phyloP scores from a whole-genome alignment of 176 grass and related monocot genomes.

The Oryza brachyantha region DNA sequence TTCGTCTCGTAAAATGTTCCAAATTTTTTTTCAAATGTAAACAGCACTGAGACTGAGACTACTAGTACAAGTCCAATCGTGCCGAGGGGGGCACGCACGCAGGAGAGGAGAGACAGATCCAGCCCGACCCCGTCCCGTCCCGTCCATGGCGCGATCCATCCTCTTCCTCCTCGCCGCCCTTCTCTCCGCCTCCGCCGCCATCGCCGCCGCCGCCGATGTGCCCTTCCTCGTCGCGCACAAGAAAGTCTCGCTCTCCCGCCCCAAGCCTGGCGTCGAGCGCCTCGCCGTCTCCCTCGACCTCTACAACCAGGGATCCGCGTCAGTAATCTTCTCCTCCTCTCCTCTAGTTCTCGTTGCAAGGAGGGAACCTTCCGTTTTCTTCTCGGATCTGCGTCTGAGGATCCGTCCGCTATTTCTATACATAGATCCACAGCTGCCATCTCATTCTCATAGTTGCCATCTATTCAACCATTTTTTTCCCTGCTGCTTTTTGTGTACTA shows the following conservation, averaged over 20 bases:
- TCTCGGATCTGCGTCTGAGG: not conserved
- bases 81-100: no score
- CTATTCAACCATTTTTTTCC: not conserved
- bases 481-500: not conserved
- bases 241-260: slow-evolving; percentile 76
- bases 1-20: no score
- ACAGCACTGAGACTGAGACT: no score
- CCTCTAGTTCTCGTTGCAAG: not conserved
- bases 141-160: slow-evolving; percentile 55
- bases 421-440: not conserved
- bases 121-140: no score
- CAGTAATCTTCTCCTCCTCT: slow-evolving; percentile 4
- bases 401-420: not conserved
- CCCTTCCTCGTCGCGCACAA: slow-evolving; percentile 93
- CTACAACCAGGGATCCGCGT: slow-evolving; percentile 98
- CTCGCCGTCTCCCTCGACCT: slow-evolving; percentile 85
- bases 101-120: not conserved
- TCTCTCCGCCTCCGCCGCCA: not conserved
- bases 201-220: slow-evolving; percentile 44
- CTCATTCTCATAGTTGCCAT: not conserved
- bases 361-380: not conserved
- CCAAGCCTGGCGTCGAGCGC: slow-evolving; percentile 82
- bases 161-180: slow-evolving; percentile 24
- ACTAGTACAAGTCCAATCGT: no score
- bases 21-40: no score